Evolutionary conservation across 208 protist genomes (phyloP), one percentile per base, ranked within the genome.

Genomic region (Wallacemonas sp.): DNA sequence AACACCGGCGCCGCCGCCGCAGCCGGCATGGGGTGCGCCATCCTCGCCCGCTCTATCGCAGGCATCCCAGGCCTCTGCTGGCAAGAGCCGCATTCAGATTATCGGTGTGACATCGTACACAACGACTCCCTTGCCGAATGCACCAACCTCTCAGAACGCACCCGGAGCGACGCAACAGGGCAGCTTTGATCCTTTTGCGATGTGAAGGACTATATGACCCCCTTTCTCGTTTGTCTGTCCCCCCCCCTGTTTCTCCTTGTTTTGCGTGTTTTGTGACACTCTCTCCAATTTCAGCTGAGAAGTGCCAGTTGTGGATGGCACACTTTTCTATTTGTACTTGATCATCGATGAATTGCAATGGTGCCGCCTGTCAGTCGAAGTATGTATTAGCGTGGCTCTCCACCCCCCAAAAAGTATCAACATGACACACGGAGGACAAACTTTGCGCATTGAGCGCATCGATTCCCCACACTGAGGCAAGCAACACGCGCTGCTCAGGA

Each of bases 141-240:
- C 62, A 19, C 30, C 51, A 22, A 19, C 56, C 1, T 39, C 42
- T n/a, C 8, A 41, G 60, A 11, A 2, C 38, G 11, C 14, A 27
- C 34, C 31, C 31, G 38, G 42, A 66, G 46, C 59, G 39, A 33
- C 34, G 34, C 47, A 42, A 64, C 30, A 49, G 14, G 33, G 33
- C 19, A 45, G 11, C 30, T 26, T 30, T 5, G 30, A 30, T 51
- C 34, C 36, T 69, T 73, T 64, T 71, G 70, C 55, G 58, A 77
- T 54, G 46, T 54, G 26, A 60, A 19, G 21, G 27, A 27, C 51
- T 47, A 24, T 47, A 19, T 30, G 51, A 30, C 38, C 36, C 14
- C 6, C 14, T 41, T 14, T 41, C 36, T 41, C 36, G 14, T 41
- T 41, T 41, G 9, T 41, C 36, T 14, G 36, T 41, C 36, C 36